Percentiles rank a stretch among this genome's conserved stretches.
These are phyloP conservation scores for Usnea hakonensis DNA, from an alignment of 495 filamentous ascomycete species.

Conservation along the genomic window DNA sequence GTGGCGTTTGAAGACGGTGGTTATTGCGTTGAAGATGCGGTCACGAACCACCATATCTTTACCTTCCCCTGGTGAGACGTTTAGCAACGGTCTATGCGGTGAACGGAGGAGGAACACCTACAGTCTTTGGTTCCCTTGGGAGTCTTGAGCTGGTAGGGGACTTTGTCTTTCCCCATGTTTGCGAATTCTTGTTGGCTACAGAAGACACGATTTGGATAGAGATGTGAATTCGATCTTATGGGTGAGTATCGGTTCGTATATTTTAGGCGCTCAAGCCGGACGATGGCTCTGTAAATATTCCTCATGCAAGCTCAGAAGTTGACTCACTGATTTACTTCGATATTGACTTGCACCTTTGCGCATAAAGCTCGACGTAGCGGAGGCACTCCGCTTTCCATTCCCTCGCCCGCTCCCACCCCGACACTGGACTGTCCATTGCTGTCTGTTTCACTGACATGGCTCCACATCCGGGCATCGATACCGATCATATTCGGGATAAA, in stretches of 20 bases:
- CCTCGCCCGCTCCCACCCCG: background rate
- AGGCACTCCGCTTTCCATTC: background rate
- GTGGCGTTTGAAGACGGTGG: constrained; percentile 81
- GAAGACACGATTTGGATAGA: background rate
- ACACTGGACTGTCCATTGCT: background rate
- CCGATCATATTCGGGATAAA: constrained; percentile 72
- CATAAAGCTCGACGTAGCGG: background rate
- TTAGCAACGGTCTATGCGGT: background rate
- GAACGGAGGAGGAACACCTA: constrained; percentile 25
- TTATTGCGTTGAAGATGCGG: constrained; percentile 75
- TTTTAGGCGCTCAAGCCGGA: constrained; percentile 11
- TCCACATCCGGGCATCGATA: constrained; percentile 67
- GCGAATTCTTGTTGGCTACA: constrained; percentile 1
- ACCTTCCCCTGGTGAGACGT: constrained; percentile 48
- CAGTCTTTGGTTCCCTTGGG: constrained; percentile 46
- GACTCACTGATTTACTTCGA: constrained; percentile 7
- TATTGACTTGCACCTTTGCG: constrained; percentile 11
- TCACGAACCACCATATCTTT: constrained; percentile 72
- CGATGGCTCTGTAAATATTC: constrained; percentile 1
- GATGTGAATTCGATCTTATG: background rate
- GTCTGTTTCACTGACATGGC: constrained; percentile 36
- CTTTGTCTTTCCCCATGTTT: constrained; percentile 31
- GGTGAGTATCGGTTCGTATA: background rate
- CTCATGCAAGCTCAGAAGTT: constrained; percentile 16
- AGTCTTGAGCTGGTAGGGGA: constrained; percentile 39